phyloP scores from a whole-genome alignment of 23 red algal genomes.

The Gracilaria caudata region DNA sequence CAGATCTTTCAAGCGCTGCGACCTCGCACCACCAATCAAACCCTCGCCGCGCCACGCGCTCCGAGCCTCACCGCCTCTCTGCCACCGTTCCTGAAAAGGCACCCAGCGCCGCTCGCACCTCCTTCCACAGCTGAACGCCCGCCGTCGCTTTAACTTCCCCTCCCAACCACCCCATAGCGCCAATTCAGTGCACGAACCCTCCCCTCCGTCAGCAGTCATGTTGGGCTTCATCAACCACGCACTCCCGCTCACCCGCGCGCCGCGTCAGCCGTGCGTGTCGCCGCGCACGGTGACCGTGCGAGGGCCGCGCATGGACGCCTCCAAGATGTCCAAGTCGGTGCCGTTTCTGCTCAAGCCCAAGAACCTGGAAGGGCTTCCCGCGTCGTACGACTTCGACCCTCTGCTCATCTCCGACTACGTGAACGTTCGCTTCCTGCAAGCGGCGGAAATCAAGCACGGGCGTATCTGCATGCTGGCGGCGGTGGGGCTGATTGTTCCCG shows the following conservation, averaged over 20 bases:
- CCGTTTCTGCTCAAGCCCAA: constrained; percentile 95
- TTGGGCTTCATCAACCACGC: constrained; percentile 60
- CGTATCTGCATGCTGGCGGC: constrained; percentile 97
- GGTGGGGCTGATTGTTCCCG: constrained; percentile 91
- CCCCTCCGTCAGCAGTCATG: constrained; percentile 29
- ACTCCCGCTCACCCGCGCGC: constrained; percentile 24
- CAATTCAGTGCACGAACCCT: neutral
- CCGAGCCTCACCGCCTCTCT: neutral
- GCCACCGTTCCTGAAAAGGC: neutral
- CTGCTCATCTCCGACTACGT: constrained; percentile 91
- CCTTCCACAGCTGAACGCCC: too few relatives aligned
- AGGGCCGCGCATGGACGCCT: constrained; percentile 50
- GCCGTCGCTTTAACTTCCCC: constrained; percentile 11
- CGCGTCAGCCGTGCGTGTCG: neutral
- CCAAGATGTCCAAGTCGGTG: constrained; percentile 80
- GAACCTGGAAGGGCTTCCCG: constrained; percentile 85
- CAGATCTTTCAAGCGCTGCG: neutral
- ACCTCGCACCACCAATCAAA: neutral
- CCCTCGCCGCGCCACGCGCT: neutral
- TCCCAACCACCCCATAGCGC: neutral
- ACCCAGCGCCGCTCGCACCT: too few relatives aligned
- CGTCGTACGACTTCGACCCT: constrained; percentile 95
- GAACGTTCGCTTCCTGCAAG: constrained; percentile 79
- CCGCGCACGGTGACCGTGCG: constrained; percentile 8
- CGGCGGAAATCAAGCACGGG: constrained; percentile 95